phyloP scores from a whole-genome alignment of 495 filamentous ascomycete genomes.

The Hyaloscypha finlandica region DNA sequence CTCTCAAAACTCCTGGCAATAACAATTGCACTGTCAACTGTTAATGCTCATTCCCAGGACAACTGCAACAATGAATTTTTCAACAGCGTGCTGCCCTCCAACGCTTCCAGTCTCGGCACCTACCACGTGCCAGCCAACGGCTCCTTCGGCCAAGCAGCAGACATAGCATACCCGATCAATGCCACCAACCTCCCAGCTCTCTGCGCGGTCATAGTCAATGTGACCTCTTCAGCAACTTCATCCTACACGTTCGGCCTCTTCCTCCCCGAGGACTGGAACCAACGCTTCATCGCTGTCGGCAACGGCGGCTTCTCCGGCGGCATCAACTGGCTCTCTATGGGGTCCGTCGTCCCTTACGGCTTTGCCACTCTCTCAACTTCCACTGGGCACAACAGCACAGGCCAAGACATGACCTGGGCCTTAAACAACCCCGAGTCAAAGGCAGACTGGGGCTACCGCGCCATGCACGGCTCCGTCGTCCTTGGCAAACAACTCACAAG shows the following conservation, averaged over 20 bases:
- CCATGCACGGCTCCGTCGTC: conserved; percentile 49
- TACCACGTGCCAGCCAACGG: not conserved
- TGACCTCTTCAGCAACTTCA: conserved; percentile 44
- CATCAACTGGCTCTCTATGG: conserved; percentile 58
- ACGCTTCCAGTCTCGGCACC: not conserved
- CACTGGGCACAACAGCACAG: conserved; percentile 52
- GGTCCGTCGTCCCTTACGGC: conserved; percentile 44
- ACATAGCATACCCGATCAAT: conserved; percentile 35
- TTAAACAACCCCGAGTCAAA: conserved; percentile 40
- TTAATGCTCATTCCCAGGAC: no score
- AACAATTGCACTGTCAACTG: no score
- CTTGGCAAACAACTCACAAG: conserved; percentile 39
- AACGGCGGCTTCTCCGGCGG: conserved; percentile 56
- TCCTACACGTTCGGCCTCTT: conserved; percentile 52
- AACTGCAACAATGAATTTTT: not conserved
- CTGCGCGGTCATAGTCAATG: conserved; percentile 50
- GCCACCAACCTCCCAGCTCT: conserved; percentile 48
- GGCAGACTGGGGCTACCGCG: conserved; percentile 50
- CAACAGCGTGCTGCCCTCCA: not conserved
- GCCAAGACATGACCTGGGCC: conserved; percentile 46
- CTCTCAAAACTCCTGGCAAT: no score
- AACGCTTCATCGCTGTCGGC: conserved; percentile 47
- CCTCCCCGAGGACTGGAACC: conserved; percentile 54
- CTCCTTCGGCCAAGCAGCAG: not conserved
- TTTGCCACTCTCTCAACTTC: conserved; percentile 57